Base-by-base conservation (phyloP, 106 monocot genomes). In the Ottelia alismoides region DNA sequence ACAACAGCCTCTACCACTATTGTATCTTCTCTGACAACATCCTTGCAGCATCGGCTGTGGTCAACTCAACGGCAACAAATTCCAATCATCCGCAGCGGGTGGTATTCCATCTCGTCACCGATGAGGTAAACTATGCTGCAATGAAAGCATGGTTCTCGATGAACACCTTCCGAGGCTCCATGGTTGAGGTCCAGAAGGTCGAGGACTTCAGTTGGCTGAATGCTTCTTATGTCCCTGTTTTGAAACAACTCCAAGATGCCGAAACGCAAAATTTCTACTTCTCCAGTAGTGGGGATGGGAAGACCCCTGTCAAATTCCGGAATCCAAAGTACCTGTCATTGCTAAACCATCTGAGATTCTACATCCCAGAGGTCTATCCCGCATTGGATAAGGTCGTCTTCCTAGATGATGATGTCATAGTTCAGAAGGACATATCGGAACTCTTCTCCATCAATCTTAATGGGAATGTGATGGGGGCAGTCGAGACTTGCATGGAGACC, bases 11-110 rank as follows among this genome's bases (percentile, higher is more conserved):
- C 17, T 67, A 83, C 44, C 88, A 88, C 61, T 88, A 53, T 27
- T 88, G 88, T 64, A 49, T 88, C 28, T 88, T 88, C 66, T 88
- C 88, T 1, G 88, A 88, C 57, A 88, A 88, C 30, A 78, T 88
- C 25, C 60, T 88, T 40, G 88, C 88, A 2, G 71, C 70, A 3
- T 88, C 88, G 2, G 79, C 65, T 27, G 88, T 76, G 28, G 78
- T 88, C 31, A 88, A 88, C 56, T 88, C 88, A 2, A 88, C 88
- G 0, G 56, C 76, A 20, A 25, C 44, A 30, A 88, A 79, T 57
- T 75, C 88, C 30, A 61, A 53, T 29, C 64, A 64, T 50, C 88
- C 88, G 7, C 77, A 77, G 11, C 46, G 31, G 35, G 55, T 79
- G 30, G 80, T 89, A 2, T 89, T 89, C 66, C 88, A 89, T 53